These are phyloP conservation scores for Apiotrichum siamense DNA, from an alignment of 1,284 basidiomycete species.

Conservation along the genomic window DNA sequence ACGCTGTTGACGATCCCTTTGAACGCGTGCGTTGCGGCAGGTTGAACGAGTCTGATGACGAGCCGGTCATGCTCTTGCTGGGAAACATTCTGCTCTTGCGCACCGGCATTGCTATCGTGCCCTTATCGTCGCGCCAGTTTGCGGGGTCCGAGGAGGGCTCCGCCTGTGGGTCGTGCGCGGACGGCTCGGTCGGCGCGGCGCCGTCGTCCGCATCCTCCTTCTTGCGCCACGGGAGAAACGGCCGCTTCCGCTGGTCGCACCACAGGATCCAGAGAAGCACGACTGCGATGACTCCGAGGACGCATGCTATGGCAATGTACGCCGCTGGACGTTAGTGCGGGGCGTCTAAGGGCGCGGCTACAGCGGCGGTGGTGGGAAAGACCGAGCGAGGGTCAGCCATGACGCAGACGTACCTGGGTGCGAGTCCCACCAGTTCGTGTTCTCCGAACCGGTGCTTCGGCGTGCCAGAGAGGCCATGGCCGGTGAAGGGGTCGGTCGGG, in stretches of 20 bases:
- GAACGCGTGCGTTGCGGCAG: too few species aligned
- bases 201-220: background rate
- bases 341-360: too few species aligned
- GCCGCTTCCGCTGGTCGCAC: background rate
- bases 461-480: background rate
- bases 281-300: background rate
- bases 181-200: background rate
- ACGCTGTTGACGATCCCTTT: background rate
- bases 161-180: too few species aligned
- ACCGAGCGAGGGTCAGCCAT: background rate
- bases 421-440: conserved; percentile 1
- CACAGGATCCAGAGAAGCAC: conserved; percentile 1
- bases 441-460: background rate
- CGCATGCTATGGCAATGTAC: conserved; percentile 1
- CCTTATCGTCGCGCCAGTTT: background rate
- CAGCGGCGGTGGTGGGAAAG: background rate
- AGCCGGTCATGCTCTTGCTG: background rate
- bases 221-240: background rate
- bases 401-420: conserved; percentile 2
- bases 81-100: background rate
- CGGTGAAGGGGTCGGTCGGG: too few species aligned
- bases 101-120: background rate
- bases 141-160: background rate
- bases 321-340: background rate
- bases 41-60: background rate